Evolutionary conservation across 208 protist species (phyloP).

Genomic region (Trypanosoma caninum): DNA sequence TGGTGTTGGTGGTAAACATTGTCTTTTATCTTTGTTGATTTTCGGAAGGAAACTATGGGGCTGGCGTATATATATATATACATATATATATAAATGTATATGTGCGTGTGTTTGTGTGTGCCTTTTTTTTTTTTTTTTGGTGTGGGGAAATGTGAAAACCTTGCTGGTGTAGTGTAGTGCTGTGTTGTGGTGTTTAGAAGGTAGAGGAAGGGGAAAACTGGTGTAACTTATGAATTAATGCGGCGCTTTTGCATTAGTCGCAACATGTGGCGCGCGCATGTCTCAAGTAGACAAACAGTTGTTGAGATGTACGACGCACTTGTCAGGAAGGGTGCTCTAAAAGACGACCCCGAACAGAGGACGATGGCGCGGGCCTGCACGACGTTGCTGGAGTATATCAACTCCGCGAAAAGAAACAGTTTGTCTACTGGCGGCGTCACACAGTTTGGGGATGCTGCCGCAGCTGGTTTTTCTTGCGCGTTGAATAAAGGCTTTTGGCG

Average conservation of each 20-base stretch:
- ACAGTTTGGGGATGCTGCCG: background rate
- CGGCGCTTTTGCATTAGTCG: background rate
- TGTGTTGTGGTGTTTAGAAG: too few relatives aligned
- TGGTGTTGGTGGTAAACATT: background rate
- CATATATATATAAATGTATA: too few relatives aligned
- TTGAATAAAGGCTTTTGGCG: background rate
- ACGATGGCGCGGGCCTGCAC: conserved; percentile 69
- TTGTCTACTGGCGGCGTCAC: background rate
- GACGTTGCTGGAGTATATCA: conserved; percentile 42
- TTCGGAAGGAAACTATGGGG: too few relatives aligned
- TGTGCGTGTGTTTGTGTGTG: too few relatives aligned
- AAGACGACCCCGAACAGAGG: conserved; percentile 40
- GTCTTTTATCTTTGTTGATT: too few relatives aligned
- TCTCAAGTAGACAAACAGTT: conserved; percentile 47
- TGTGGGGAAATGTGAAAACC: too few relatives aligned
- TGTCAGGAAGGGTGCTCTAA: conserved; percentile 57
- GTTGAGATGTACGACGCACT: conserved; percentile 68
- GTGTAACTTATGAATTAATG: conserved; percentile 24
- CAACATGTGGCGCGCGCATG: conserved; percentile 53
- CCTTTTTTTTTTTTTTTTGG: conserved; percentile 1
- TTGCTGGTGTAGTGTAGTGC: too few relatives aligned
- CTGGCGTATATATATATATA: background rate
- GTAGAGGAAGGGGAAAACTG: too few relatives aligned
- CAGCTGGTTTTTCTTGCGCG: background rate
- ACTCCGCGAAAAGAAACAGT: background rate